Evolutionary conservation across 305 asterid species (phyloP).

Genomic region (Plantago coronopus): DNA sequence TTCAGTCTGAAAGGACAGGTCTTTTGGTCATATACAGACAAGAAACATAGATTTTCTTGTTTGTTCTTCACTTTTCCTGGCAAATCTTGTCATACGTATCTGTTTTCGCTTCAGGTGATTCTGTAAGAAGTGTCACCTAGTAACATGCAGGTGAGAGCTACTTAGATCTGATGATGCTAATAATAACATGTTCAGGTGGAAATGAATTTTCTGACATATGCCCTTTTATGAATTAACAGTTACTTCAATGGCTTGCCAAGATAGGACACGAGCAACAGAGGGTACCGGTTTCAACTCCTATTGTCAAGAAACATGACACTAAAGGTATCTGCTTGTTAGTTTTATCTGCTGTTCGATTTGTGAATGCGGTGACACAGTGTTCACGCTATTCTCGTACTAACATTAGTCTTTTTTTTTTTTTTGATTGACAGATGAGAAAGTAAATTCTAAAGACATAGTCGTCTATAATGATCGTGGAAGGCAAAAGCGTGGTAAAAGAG

Average conservation of each 20-base stretch:
- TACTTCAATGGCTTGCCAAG: conserved; percentile 47
- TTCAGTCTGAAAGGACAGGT: conserved; percentile 22
- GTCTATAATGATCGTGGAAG: conserved; percentile 13
- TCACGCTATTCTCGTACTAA: conserved; percentile 2
- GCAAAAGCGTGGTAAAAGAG: conserved; percentile 20
- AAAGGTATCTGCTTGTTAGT: conserved; percentile 21
- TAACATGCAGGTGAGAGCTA: conserved; percentile 62
- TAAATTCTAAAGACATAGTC: conserved; percentile 17
- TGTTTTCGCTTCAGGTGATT: background rate
- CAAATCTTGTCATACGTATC: conserved; percentile 3
- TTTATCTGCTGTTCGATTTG: background rate
- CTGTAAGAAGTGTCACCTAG: background rate
- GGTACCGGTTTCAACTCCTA: conserved; percentile 19
- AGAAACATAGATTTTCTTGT: conserved; percentile 38
- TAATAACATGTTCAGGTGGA: conserved; percentile 29
- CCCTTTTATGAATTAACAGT: conserved; percentile 29
- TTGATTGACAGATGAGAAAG: conserved; percentile 23
- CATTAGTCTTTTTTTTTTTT: background rate
- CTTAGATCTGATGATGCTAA: conserved; percentile 23
- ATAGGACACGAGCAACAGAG: conserved; percentile 33
- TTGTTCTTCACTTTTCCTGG: conserved; percentile 30
- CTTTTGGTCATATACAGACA: conserved; percentile 44
- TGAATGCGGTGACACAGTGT: no score
- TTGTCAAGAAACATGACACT: conserved; percentile 21
- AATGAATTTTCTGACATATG: conserved; percentile 14